Base-by-base conservation (phyloP, 805 yeast species). In the Ogataea nitratoaversa region DNA sequence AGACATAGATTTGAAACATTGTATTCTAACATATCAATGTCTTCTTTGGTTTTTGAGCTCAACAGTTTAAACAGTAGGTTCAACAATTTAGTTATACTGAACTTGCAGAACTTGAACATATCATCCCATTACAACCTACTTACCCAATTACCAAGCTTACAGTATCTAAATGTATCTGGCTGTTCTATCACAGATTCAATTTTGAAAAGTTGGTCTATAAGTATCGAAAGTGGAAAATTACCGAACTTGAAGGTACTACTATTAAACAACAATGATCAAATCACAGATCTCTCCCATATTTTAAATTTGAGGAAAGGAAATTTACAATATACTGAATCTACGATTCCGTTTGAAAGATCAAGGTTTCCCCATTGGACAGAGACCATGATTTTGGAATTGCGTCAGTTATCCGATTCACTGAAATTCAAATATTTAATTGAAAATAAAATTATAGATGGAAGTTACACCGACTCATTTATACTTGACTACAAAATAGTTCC, bases 1-100 rank as follows among this genome's bases (percentile, higher is more conserved):
- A 54, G 52, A 27, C 68, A 65, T 41, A 41, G 71, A 23, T 48
- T 65, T n/a, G 70, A 66, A 42, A 54, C 67, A 5, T 41, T 65
- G 2, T 60, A 53, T 30, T 42, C 49, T 4, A 63, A 65, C 42
- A 30, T 59, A 1, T 37, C 55, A 20, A 42, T 39, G 11, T 30
- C 38, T 16, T 24, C 48, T 2, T 17, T 56, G 32, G 38, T 48
- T 7, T 4, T 14, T 3, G 46, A 49, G 31, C 27, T 54, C 2
- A 48, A 44, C 17, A 24, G 17, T 12, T 19, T 31, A 6, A 19
- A 35, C 5, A 19, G 16, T 9, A 23, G 36, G 17, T 45, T 44
- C 17, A 23, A 40, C 9, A 45, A 43, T 31, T 14, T 57, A 7
- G 47, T 48, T 1, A 34, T 58, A 4, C 34, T 59, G 28, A 51